Base-by-base conservation (phyloP, 768 basidiomycete species). In the Coprinopsis strossmayeri region DNA sequence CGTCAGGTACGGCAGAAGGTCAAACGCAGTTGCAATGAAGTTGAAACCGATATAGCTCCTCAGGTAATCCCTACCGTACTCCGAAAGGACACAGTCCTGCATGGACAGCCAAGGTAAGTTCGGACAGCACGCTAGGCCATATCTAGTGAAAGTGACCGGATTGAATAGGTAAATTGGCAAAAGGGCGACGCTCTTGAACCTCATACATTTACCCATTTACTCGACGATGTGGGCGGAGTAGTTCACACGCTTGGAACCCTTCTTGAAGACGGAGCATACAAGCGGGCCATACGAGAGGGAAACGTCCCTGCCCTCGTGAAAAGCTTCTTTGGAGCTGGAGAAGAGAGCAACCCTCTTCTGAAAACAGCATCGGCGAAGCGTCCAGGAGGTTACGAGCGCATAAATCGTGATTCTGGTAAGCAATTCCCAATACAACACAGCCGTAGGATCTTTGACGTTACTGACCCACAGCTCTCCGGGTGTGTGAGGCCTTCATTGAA, bases 181-280 rank as follows among this genome's bases (percentile, higher is more conserved):
- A 72, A 72, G 54, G 96, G 83, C 23, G 81, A 90, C 50, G 94
- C 93, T 5, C 79, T 95, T 45, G 67, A 79, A 27, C 91, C 92
- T 0, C 69, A 79, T 50, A 73, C 82, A 11, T 94, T 92, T 65
- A 70, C 73, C 7, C 69, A 81, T 47, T 68, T 93, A 18, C 73
- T 97, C 41, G 72, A 81, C 0, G 65, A 71, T 20, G 79, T 76
- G 21, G 77, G 78, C 20, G 91, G 86, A 1, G 85, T 98, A 24
- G 91, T 99, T 30, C 93, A 97, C 63, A 95, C 96, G 1, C 74
- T 98, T 17, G 96, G 96, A 38, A 90, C 85, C 9, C 79, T 99
- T 42, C 70, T 98, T 26, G 91, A 94, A 61, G 81, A 83, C 57
- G 71, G 73, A 17, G 70, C 67, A 37, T 99, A 99, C 73, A 99